Base-by-base conservation (phyloP, 164 flowering plant genomes). In the Macadamia tetraphylla region DNA sequence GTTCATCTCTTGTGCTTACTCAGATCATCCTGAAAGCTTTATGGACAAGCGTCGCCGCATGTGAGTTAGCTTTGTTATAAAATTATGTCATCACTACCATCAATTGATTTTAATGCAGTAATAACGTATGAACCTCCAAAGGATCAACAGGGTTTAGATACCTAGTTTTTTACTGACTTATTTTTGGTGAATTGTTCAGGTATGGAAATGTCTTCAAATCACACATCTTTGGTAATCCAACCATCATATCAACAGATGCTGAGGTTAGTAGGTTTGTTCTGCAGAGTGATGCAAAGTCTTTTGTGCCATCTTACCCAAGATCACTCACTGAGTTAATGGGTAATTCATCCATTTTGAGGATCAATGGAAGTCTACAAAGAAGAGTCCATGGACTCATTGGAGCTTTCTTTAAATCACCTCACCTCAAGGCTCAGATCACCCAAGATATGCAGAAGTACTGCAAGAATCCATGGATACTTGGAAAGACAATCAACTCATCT, bases 121-220 rank as follows among this genome's bases (percentile, higher is more conserved):
- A 9, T 43, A 43, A 9, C 6, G 48, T 43, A 9, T 23, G 23
- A 23, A 23, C 23, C 23, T 23, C 23, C 0, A 23, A 23, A 23
- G 23, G 23, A 23, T 23, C 23, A 23, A 23, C 23, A 23, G 23
- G 23, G 23, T 23, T 23, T 23, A 23, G 23, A 23, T 23, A 23
- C 23, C 23, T 23, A 23, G 23, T 23, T 23, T 23, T 23, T 23
- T 8, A 46, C 8, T 46, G 51, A 46, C 51, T 3, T 8, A 11
- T 8, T 46, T 46, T 46, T 46, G 51, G 13, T 5, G 7, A 46
- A 4, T 46, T 52, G 12, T 62, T 31, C 79, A 95, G 99, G 67
- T 89, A 89, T 66, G 99, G 99, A 52, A 85, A 88, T 64, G 94
- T 95, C 78, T 95, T 95, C 85, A 89, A 76, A 68, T 87, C 98